Percentiles rank a stretch among this genome's conserved stretches.
phyloP scores from a whole-genome alignment of 768 basidiomycete genomes.

The Leccinum variicolor region DNA sequence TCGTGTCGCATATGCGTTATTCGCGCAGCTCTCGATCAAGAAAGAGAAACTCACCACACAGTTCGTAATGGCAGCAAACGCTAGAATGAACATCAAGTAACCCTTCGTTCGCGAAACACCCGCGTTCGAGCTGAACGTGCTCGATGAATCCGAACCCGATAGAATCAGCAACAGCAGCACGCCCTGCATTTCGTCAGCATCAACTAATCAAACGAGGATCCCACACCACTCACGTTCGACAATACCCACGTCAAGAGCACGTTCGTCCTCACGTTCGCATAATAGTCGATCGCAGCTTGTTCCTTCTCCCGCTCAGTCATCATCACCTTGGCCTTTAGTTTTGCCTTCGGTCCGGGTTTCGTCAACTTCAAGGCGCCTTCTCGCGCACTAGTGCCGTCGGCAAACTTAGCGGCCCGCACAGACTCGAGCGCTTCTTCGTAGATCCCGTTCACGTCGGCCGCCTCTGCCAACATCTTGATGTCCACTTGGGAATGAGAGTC shows the following conservation, averaged over 20 bases:
- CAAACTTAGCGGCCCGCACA: conserved; percentile 53
- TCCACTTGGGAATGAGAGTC: conserved; percentile 81
- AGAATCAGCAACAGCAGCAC: conserved; percentile 68
- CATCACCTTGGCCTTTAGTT: conserved; percentile 23
- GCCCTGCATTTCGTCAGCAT: conserved; percentile 43
- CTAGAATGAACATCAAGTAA: conserved; percentile 78
- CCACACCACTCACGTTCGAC: conserved; percentile 60
- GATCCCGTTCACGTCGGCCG: conserved; percentile 76
- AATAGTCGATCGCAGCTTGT: conserved; percentile 78
- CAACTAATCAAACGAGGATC: background rate
- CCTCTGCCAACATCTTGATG: conserved; percentile 79
- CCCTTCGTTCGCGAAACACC: conserved; percentile 59
- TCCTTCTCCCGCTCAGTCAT: conserved; percentile 62
- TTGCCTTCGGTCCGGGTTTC: conserved; percentile 3
- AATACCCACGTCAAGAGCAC: conserved; percentile 78
- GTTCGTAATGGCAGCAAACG: conserved; percentile 79
- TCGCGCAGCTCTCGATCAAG: background rate
- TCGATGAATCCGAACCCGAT: conserved; percentile 50
- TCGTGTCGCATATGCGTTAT: conserved; percentile 6
- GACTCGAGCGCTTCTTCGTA: conserved; percentile 84
- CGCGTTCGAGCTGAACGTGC: conserved; percentile 53
- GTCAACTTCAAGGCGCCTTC: background rate
- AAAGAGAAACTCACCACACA: conserved; percentile 41
- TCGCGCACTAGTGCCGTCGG: conserved; percentile 11
- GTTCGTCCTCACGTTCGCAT: conserved; percentile 84